Conservation (phyloP, 148 eudicot genomes). For the Vaccinium vitisidaea region DNA sequence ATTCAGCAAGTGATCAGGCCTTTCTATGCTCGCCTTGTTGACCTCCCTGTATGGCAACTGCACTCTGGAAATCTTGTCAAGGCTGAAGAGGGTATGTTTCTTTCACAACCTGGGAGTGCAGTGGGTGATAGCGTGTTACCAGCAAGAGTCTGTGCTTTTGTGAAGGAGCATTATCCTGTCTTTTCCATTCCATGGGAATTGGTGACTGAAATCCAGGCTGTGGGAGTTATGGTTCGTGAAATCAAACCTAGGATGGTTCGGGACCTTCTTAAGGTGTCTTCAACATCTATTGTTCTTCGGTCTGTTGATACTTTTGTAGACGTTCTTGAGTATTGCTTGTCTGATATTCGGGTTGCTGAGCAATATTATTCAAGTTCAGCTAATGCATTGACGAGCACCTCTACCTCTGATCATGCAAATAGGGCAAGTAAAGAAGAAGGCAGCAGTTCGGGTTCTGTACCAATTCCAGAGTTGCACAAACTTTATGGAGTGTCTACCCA, state of each 20-base stretch:
- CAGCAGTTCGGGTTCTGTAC: conserved; percentile 37
- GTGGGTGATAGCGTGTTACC: conserved; percentile 81
- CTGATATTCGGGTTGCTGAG: conserved; percentile 62
- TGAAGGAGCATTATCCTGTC: conserved; percentile 97
- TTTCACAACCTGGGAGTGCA: conserved; percentile 83
- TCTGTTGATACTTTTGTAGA: conserved; percentile 79
- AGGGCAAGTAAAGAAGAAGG: conserved; percentile 31
- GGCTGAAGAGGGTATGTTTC: conserved; percentile 98
- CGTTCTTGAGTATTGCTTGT: conserved; percentile 95
- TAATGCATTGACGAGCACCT: conserved; percentile 29
- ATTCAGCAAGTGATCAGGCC: conserved; percentile 83
- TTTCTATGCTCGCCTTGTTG: conserved; percentile 75
- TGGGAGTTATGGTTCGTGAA: conserved; percentile 80
- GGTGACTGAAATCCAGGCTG: conserved; percentile 83
- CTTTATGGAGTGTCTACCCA: conserved; percentile 50
- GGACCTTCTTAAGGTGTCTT: conserved; percentile 85
- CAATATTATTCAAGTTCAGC: conserved; percentile 31
- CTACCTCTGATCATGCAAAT: conserved; percentile 22
- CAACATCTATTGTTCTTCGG: conserved; percentile 55
- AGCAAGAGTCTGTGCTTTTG: conserved; percentile 89
- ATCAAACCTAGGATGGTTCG: conserved; percentile 98
- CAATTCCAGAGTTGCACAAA: conserved; percentile 49
- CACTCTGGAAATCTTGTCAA: conserved; percentile 84
- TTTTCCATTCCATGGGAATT: conserved; percentile 98
- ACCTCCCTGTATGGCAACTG: conserved; percentile 93